phyloP scores from a whole-genome alignment of 1,284 basidiomycete genomes.

The Inonotus obliquus region DNA sequence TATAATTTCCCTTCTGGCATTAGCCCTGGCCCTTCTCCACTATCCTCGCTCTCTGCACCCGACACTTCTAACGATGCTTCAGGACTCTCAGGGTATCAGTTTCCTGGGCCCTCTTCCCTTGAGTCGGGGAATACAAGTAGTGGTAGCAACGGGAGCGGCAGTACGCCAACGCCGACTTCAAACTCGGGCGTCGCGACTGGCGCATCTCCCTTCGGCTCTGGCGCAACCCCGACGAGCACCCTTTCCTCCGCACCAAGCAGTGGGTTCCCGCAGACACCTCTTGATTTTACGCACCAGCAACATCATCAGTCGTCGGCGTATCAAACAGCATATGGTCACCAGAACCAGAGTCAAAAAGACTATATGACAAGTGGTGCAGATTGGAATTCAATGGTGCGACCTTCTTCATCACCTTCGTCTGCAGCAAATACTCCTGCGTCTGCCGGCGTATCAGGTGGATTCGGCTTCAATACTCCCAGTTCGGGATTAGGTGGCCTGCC shows the following conservation, averaged over 20 bases:
- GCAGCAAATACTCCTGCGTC: slow-evolving; percentile 35
- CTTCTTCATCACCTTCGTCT: neutral
- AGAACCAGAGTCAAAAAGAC: neutral
- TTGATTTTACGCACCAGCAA: slow-evolving; percentile 9
- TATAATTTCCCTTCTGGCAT: neutral
- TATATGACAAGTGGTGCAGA: slow-evolving; percentile 2
- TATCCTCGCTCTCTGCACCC: neutral
- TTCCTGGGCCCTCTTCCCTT: slow-evolving; percentile 3
- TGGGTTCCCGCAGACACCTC: slow-evolving; percentile 13
- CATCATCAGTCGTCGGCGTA: neutral
- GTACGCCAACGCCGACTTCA: neutral
- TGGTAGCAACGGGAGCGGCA: neutral
- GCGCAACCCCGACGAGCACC: slow-evolving; percentile 9
- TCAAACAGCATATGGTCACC: neutral
- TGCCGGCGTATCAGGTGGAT: slow-evolving; percentile 48
- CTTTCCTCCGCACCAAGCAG: slow-evolving; percentile 5
- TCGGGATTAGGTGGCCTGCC: slow-evolving; percentile 54
- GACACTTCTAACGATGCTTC: neutral
- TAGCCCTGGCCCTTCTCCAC: neutral
- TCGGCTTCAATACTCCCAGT: slow-evolving; percentile 33
- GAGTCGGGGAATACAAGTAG: neutral
- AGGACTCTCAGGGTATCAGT: slow-evolving; percentile 16
- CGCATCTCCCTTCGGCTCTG: neutral
- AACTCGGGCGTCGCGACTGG: neutral
- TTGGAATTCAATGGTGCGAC: neutral